Conservation (phyloP, 192 early-diverging fungal species). For the Coemansia reversa region DNA sequence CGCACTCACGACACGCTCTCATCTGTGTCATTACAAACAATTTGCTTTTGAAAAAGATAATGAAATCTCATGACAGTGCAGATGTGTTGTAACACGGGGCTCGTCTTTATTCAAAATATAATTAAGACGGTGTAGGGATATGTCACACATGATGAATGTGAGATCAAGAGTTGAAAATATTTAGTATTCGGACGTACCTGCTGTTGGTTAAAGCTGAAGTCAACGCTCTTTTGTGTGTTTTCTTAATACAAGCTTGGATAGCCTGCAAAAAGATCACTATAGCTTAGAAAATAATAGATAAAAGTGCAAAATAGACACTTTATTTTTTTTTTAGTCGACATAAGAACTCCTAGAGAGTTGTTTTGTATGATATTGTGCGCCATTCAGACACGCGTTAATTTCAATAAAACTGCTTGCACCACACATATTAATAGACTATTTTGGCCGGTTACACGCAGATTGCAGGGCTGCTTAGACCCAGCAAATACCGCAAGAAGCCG, state of each 20-base stretch:
- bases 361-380: neutral
- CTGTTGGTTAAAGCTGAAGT: neutral
- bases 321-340: neutral
- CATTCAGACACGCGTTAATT: neutral
- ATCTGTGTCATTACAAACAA: neutral
- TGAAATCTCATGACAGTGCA: conserved; percentile 12
- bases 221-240: neutral
- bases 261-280: neutral
- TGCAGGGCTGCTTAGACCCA: neutral
- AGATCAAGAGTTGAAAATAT: neutral
- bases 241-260: neutral
- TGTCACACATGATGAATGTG: neutral
- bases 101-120: conserved; percentile 7
- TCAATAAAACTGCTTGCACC: conserved; percentile 2
- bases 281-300: neutral
- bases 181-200: conserved; percentile 10
- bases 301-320: conserved; percentile 1
- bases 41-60: conserved; percentile 3
- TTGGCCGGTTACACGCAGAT: neutral
- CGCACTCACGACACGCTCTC: neutral
- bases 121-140: conserved; percentile 13
- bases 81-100: conserved; percentile 6
- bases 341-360: neutral
- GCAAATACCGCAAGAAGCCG: neutral
- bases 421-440: conserved; percentile 3